Percentiles rank a stretch among this genome's conserved stretches.
These are phyloP conservation scores for Solanum bulbocastanum DNA, from an alignment of 257 asterid species.

Conservation along the genomic window DNA sequence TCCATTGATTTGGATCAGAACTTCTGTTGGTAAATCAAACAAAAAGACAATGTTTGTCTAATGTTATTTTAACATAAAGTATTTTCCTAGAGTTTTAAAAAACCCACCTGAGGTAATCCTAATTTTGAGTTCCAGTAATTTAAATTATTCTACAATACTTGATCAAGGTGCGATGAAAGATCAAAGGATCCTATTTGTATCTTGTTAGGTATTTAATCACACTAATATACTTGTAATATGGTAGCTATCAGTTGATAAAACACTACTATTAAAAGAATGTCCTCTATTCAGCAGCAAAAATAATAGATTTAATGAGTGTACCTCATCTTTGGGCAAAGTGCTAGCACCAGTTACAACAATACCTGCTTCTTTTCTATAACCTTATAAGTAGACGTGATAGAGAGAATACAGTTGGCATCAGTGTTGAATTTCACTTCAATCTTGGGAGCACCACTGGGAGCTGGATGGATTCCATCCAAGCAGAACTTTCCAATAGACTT, in stretches of 20 bases:
- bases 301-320: background rate
- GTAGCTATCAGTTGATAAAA: background rate
- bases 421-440: constrained; percentile 80
- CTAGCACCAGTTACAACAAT: constrained; percentile 75
- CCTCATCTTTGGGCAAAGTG: constrained; percentile 72
- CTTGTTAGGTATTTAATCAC: background rate
- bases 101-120: too few relatives aligned
- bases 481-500: constrained; percentile 77
- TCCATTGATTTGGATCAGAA: too few relatives aligned
- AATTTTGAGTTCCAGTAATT: too few relatives aligned
- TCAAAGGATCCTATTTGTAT: too few relatives aligned
- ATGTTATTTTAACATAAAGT: too few relatives aligned
- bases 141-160: background rate
- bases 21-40: too few relatives aligned
- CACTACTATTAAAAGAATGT: background rate
- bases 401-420: constrained; percentile 76
- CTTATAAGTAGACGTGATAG: constrained; percentile 64
- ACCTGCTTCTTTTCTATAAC: constrained; percentile 77
- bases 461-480: constrained; percentile 75
- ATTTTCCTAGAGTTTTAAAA: too few relatives aligned
- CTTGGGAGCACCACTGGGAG: constrained; percentile 80
- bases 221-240: background rate
- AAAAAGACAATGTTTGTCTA: too few relatives aligned
- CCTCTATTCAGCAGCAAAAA: background rate
- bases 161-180: background rate